A percentile compares a stretch with the other conserved stretches of the same genome.
Evolutionary conservation across 495 filamentous ascomycete species (phyloP).

Genomic region (Lindgomyces ingoldianus): DNA sequence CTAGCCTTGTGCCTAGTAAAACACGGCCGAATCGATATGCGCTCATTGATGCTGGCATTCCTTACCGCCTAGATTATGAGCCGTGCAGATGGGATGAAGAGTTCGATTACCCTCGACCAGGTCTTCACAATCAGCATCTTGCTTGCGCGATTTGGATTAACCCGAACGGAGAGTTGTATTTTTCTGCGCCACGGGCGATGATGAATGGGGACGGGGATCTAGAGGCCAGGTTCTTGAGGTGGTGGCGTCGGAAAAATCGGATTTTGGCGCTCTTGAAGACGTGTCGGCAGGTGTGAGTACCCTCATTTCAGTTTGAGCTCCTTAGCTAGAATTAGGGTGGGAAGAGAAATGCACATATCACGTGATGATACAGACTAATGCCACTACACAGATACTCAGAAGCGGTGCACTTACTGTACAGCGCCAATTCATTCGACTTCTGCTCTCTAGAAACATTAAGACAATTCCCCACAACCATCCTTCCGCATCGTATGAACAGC

Average conservation of each 20-base stretch:
- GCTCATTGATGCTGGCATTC: no score
- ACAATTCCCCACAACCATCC: not conserved
- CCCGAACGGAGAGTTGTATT: not conserved
- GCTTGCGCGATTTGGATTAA: not conserved
- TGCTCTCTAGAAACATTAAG: not conserved
- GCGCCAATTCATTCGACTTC: conserved; percentile 20
- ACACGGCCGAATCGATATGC: no score
- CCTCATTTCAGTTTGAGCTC: not conserved
- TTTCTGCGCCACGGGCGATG: not conserved
- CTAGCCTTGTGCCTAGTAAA: conserved; percentile 8
- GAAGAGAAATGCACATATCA: no score
- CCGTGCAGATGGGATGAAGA: not conserved
- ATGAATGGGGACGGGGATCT: not conserved
- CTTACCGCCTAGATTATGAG: conserved; percentile 18
- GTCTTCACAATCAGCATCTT: no score
- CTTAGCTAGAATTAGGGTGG: no score
- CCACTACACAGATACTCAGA: conserved; percentile 12
- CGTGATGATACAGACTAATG: not conserved
- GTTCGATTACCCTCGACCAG: not conserved
- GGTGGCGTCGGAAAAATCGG: conserved; percentile 20
- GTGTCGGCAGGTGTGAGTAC: conserved; percentile 14
- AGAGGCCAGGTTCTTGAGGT: conserved; percentile 13
- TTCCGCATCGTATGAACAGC: not conserved
- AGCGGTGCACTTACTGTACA: conserved; percentile 8
- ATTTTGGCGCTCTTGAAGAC: conserved; percentile 11